Conservation (phyloP, 306 rosid species). For the Geum urbanum region DNA sequence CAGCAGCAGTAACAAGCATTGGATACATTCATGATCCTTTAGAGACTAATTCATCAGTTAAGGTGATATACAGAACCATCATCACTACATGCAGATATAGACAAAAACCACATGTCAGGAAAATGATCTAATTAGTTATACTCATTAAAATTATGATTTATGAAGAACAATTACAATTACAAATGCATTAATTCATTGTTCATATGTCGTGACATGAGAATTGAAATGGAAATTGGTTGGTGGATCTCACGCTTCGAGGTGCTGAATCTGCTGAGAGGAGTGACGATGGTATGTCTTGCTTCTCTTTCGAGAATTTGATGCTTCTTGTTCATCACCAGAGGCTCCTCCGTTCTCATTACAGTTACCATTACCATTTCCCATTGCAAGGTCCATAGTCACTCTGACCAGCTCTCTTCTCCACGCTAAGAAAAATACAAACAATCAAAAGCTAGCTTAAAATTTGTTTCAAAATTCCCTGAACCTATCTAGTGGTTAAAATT, state of each 20-base stretch:
- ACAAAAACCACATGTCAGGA: background rate
- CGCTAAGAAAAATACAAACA: background rate
- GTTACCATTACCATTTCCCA: conserved; percentile 2
- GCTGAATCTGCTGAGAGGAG: conserved; percentile 32
- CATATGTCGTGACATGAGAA: background rate
- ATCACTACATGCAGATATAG: background rate
- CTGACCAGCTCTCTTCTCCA: no score
- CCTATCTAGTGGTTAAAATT: background rate
- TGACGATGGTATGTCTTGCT: conserved; percentile 46
- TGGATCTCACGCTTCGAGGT: conserved; percentile 58
- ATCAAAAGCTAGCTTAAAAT: background rate
- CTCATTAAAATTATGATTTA: background rate
- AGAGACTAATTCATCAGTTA: background rate
- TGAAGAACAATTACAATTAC: background rate
- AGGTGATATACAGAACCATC: background rate
- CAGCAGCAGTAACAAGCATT: background rate
- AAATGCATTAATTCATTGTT: background rate
- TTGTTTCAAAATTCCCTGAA: background rate
- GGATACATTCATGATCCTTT: background rate
- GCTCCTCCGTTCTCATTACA: conserved; percentile 8
- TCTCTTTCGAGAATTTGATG: conserved; percentile 21
- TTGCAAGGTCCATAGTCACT: conserved; percentile 29
- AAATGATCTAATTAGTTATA: background rate
- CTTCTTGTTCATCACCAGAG: conserved; percentile 38
- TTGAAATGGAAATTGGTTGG: background rate